Evolutionary conservation across 768 basidiomycete genomes (phyloP), one percentile per base, ranked within the genome.

Genomic region (Pulveroboletus sp.): DNA sequence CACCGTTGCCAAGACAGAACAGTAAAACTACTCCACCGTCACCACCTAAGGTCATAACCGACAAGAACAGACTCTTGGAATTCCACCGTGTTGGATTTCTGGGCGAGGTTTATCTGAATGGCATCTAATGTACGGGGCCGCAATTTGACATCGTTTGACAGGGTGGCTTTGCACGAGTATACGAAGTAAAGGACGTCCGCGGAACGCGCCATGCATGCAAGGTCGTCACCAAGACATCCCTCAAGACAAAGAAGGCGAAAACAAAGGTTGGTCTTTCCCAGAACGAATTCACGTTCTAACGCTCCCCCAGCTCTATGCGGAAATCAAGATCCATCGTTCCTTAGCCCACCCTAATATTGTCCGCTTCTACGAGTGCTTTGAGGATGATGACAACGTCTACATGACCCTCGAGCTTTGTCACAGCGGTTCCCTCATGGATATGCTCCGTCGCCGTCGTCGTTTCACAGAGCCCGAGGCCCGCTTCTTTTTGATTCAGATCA

Each of bases 121-220:
- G 6, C 30, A 3, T 9, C 26, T 17, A 3, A 7, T 15, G 15
- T 38, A 12, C 17, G 18, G 7, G 8, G 8, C 12, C 33, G 38
- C 27, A 10, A 26, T n/a, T 17, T 49, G 37, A 44, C 45, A 31
- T 39, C 15, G 1, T 41, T 15, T 21, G 8, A 43, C 54, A 81
- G 78, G 95, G 95, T 57, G 95, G 95, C 1, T 99, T 99, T 64
- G 95, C 95, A 1, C 80, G 94, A 35, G 95, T 99, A 3, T 99
- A 95, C 61, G 91, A 96, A 72, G 88, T 93, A n/a, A 81, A 84
- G 64, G 90, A 93, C 59, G 58, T 66, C 9, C 71, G 76, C 41
- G 86, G 85, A 14, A 68, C 71, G 21, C 74, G 84, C 33, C 75
- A 83, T 45, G 94, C 94, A 10, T 89, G 94, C 70, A 97, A 99